Percentiles rank a stretch among this genome's conserved stretches.
phyloP scores from a whole-genome alignment of 192 early-diverging fungal genomes.

The Coemansia sp. region DNA sequence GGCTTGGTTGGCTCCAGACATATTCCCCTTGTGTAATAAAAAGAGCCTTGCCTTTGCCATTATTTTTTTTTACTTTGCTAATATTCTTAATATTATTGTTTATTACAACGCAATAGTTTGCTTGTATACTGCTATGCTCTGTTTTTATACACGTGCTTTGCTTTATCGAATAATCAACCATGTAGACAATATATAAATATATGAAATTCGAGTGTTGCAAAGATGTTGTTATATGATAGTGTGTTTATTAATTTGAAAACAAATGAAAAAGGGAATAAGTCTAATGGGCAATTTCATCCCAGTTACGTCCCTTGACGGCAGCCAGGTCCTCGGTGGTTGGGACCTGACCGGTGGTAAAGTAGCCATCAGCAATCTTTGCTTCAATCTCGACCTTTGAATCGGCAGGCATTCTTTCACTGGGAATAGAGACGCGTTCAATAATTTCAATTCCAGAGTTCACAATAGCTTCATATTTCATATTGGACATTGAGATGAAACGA shows the following conservation, averaged over 20 bases:
- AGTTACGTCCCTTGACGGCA: constrained; percentile 75
- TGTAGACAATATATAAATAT: no score
- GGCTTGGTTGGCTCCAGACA: not conserved
- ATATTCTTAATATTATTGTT: not conserved
- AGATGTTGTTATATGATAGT: no score
- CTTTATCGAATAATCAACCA: no score
- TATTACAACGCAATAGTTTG: no score
- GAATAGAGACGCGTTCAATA: constrained; percentile 83
- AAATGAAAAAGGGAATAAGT: not conserved
- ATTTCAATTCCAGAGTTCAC: constrained; percentile 84
- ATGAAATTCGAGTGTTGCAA: no score
- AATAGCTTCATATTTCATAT: constrained; percentile 93
- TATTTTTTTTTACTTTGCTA: not conserved
- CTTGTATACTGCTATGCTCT: no score
- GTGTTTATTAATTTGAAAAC: not conserved
- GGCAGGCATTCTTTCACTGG: constrained; percentile 81
- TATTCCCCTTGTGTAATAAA: no score
- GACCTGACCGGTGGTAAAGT: constrained; percentile 72
- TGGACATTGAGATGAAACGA: constrained; percentile 82
- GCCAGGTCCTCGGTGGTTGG: constrained; percentile 59
- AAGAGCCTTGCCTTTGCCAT: no score
- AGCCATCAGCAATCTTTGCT: constrained; percentile 94
- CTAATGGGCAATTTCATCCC: constrained; percentile 62
- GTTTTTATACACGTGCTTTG: no score
- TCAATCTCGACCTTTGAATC: constrained; percentile 95